Evolutionary conservation across 768 basidiomycete species (phyloP).

Genomic region (Podaxis mareebaensis): DNA sequence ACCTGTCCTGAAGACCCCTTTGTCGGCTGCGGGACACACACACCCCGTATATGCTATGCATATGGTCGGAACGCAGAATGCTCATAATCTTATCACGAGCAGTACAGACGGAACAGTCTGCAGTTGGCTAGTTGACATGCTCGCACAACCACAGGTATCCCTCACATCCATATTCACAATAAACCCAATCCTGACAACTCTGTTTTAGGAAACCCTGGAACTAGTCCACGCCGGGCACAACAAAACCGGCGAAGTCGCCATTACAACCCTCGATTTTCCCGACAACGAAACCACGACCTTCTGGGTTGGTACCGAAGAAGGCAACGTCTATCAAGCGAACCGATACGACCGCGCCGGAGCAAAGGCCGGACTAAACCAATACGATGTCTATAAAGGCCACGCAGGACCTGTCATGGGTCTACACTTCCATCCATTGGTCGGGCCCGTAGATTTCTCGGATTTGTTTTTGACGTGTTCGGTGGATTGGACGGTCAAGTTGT

Average conservation of each 20-base stretch:
- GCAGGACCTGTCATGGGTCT: constrained; percentile 92
- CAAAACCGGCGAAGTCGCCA: constrained; percentile 96
- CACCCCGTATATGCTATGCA: constrained; percentile 99
- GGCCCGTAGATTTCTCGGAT: constrained; percentile 94
- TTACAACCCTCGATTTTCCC: constrained; percentile 92
- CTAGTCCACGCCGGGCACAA: constrained; percentile 87
- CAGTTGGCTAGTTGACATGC: constrained; percentile 98
- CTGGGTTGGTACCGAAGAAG: constrained; percentile 98
- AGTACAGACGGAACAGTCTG: constrained; percentile 98
- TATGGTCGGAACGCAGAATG: constrained; percentile 98
- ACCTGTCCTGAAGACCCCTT: constrained; percentile 93
- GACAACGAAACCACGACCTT: constrained; percentile 96
- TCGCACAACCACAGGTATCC: constrained; percentile 91
- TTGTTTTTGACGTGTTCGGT: constrained; percentile 91
- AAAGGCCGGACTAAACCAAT: constrained; percentile 93
- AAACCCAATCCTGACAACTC: neutral
- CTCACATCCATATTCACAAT: neutral
- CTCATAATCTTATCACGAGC: constrained; percentile 94
- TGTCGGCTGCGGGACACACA: constrained; percentile 95
- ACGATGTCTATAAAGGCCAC: constrained; percentile 92
- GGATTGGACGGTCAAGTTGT: constrained; percentile 98
- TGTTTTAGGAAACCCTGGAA: constrained; percentile 87
- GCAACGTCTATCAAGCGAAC: constrained; percentile 95
- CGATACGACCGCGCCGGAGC: constrained; percentile 95
- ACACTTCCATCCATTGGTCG: constrained; percentile 90